phyloP scores from a whole-genome alignment of 192 early-diverging fungal genomes.

The Coemansia sp. region DNA sequence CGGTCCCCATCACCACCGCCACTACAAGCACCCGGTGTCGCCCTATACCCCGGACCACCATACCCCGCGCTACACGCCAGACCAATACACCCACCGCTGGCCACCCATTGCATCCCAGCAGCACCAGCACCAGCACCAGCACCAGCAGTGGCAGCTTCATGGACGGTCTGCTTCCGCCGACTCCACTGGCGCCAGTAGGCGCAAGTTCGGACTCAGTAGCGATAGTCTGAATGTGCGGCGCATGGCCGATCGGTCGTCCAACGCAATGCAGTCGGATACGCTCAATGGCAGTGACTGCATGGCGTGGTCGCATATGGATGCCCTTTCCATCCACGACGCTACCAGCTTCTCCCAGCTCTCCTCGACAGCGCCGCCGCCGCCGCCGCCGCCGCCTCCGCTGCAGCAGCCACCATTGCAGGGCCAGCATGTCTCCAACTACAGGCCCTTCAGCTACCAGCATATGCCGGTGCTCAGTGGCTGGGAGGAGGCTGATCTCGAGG shows the following conservation, averaged over 20 bases:
- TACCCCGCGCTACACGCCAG: neutral
- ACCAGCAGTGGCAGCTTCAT: neutral
- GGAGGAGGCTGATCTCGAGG: conserved; percentile 42
- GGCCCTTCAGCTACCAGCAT: conserved; percentile 4
- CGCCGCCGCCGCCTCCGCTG: conserved; percentile 6
- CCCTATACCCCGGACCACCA: too few relatives aligned
- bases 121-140: neutral
- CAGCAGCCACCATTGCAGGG: neutral
- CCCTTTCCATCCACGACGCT: conserved; percentile 24
- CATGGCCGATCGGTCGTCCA: conserved; percentile 26
- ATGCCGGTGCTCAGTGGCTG: conserved; percentile 41
- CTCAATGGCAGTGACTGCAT: conserved; percentile 35
- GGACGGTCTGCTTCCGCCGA: conserved; percentile 7
- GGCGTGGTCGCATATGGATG: conserved; percentile 47
- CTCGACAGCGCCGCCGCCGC: neutral
- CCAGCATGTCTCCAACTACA: neutral
- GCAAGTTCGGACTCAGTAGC: conserved; percentile 16
- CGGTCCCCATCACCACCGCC: neutral
- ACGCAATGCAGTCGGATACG: conserved; percentile 43
- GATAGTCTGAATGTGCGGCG: conserved; percentile 41
- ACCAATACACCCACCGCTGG: neutral
- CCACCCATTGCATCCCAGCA: neutral
- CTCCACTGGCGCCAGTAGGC: conserved; percentile 7
- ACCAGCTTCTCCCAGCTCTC: conserved; percentile 30
- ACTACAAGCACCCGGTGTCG: neutral